A percentile compares a stretch with the other conserved stretches of the same genome.
Evolutionary conservation across 805 yeast genomes (phyloP).

Genomic region (Wickerhamiella brachini): DNA sequence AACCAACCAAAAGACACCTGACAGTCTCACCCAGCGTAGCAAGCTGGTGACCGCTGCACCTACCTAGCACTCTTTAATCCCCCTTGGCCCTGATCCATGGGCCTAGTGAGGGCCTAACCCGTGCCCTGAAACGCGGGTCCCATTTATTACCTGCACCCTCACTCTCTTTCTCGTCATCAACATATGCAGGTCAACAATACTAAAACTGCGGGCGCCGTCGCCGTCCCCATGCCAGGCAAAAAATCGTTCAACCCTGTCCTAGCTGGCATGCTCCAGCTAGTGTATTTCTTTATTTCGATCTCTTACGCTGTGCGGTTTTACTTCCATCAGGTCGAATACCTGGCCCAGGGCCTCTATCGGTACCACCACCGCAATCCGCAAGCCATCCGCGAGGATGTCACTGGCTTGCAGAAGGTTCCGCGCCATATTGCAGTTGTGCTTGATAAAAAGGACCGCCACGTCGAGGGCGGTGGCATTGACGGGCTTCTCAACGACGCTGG

Average conservation of each 20-base stretch:
- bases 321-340: slow-evolving; percentile 12
- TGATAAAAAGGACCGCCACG: slow-evolving; percentile 57
- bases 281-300: slow-evolving; percentile 11
- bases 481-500: slow-evolving; percentile 67
- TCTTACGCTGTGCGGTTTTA: slow-evolving; percentile 1
- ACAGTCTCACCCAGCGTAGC: too few relatives aligned
- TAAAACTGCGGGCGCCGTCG: not conserved
- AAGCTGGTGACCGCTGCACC: too few relatives aligned
- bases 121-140: not conserved
- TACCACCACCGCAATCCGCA: slow-evolving; percentile 47
- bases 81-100: too few relatives aligned
- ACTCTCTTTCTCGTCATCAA: not conserved
- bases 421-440: slow-evolving; percentile 62
- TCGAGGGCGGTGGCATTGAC: slow-evolving; percentile 78
- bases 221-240: not conserved
- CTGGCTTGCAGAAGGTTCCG: slow-evolving; percentile 62
- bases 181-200: not conserved
- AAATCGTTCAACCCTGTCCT: not conserved
- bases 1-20: too few relatives aligned
- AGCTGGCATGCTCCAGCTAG: slow-evolving; percentile 1
- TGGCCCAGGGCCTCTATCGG: slow-evolving; percentile 9
- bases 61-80: too few relatives aligned
- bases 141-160: not conserved
- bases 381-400: slow-evolving; percentile 71
- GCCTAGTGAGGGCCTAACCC: not conserved